phyloP scores from a whole-genome alignment of 768 basidiomycete genomes.

The Hypsizygus marmoreus region DNA sequence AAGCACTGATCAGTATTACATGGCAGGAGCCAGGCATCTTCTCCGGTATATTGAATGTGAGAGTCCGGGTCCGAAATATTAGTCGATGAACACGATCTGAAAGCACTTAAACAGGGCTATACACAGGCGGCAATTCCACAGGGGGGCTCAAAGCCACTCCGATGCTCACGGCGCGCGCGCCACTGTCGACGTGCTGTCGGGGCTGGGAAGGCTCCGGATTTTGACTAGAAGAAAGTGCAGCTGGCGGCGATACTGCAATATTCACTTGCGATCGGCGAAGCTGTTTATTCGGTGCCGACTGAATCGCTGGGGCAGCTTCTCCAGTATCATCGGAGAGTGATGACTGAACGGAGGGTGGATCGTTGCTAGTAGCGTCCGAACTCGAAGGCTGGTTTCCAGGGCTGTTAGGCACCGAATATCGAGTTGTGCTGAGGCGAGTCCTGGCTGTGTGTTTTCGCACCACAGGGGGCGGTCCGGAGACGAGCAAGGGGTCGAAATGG shows the following conservation, averaged over 20 bases:
- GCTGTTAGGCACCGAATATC: too few relatives aligned
- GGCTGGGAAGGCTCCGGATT: neutral
- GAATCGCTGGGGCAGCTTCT: neutral
- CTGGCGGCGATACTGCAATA: neutral
- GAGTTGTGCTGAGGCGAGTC: constrained; percentile 3
- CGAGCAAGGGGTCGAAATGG: constrained; percentile 3
- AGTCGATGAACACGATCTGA: too few relatives aligned
- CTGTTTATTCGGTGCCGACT: neutral
- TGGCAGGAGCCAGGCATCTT: too few relatives aligned
- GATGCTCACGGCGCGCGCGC: constrained; percentile 19
- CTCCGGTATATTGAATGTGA: too few relatives aligned
- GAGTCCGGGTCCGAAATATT: too few relatives aligned
- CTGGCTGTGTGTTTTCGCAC: constrained; percentile 8
- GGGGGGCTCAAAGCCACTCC: neutral
- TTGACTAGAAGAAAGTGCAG: neutral
- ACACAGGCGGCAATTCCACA: constrained; percentile 34
- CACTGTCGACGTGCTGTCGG: constrained; percentile 31
- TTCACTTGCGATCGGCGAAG: constrained; percentile 1
- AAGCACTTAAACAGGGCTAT: constrained; percentile 28
- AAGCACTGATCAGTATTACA: too few relatives aligned
- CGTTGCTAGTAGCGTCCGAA: too few relatives aligned
- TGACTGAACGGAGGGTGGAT: neutral
- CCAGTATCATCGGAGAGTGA: too few relatives aligned
- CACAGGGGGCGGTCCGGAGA: constrained; percentile 3
- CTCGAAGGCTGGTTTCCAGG: too few relatives aligned